phyloP scores from a whole-genome alignment of 306 rosid species.

The cucumber (Cucumis sativus) region DNA sequence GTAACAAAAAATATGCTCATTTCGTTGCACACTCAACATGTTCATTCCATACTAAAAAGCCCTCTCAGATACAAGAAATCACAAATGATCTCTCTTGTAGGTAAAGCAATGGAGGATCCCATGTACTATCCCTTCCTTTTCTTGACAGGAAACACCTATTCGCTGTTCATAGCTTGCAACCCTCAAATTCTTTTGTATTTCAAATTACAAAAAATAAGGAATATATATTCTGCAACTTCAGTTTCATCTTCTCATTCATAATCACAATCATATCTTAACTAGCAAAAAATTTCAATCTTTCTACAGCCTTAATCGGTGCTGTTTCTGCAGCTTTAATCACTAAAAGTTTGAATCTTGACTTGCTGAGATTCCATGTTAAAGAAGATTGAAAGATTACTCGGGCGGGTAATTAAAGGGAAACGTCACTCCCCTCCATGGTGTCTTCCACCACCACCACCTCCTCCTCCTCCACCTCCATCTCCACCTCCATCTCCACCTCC shows the following conservation, averaged over 20 bases:
- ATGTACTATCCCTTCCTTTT: conserved; percentile 14
- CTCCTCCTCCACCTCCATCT: background rate
- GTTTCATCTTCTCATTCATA: conserved; percentile 11
- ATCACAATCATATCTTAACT: background rate
- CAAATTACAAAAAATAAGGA: background rate
- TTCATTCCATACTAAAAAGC: background rate
- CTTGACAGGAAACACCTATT: background rate
- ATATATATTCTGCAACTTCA: background rate
- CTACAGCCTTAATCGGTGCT: background rate
- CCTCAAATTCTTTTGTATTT: background rate
- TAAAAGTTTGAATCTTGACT: background rate
- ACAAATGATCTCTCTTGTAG: background rate
- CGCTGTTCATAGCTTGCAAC: conserved; percentile 11
- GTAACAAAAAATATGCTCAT: background rate
- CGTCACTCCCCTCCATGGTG: background rate
- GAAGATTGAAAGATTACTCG: conserved; percentile 10
- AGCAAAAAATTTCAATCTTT: background rate
- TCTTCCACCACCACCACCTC: background rate
- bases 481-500: background rate
- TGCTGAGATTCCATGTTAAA: conserved; percentile 23
- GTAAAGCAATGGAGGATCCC: conserved; percentile 1
- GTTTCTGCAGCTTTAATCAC: background rate
- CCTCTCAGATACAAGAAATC: background rate
- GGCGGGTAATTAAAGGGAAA: conserved; percentile 7
- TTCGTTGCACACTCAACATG: background rate